phyloP scores from a whole-genome alignment of 2,329 filamentous ascomycete genomes.

The Trichothecium roseum region DNA sequence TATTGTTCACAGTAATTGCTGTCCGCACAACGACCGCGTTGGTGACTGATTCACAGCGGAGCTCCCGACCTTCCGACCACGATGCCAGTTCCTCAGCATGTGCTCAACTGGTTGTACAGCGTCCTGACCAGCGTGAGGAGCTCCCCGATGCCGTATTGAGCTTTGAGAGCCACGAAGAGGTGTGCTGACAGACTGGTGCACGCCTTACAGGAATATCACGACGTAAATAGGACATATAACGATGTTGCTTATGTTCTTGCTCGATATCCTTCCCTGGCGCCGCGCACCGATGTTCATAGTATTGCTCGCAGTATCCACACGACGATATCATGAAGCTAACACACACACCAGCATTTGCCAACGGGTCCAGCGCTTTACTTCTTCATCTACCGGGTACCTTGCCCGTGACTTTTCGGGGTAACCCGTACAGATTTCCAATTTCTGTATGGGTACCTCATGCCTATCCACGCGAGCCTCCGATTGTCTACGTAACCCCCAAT shows the following conservation, averaged over 20 bases:
- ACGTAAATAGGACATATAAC: constrained; percentile 86
- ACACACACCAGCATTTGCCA: constrained; percentile 63
- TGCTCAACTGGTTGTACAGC: constrained; percentile 92
- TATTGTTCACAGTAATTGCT: too few species aligned
- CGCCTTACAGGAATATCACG: constrained; percentile 68
- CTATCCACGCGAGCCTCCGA: constrained; percentile 77
- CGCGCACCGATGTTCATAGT: constrained; percentile 94
- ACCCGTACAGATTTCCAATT: constrained; percentile 82
- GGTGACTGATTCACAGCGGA: too few species aligned
- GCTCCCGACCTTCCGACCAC: constrained; percentile 11
- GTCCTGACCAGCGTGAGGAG: constrained; percentile 69
- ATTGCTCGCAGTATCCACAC: constrained; percentile 20
- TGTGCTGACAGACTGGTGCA: constrained; percentile 3
- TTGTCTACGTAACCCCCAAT: constrained; percentile 81
- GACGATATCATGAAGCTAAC: constrained; percentile 2
- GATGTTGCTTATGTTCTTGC: constrained; percentile 78
- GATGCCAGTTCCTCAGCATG: constrained; percentile 74
- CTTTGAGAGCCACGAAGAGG: background rate
- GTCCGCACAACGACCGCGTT: too few species aligned
- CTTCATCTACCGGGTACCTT: constrained; percentile 79
- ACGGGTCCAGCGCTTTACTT: constrained; percentile 76
- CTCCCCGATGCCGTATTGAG: too few species aligned
- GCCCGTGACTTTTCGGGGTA: constrained; percentile 83
- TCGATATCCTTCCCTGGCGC: constrained; percentile 68
- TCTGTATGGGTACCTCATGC: constrained; percentile 87